Conservation (phyloP, 176 grass and related monocot species). For the Rhipidocladum racemiflorum region DNA sequence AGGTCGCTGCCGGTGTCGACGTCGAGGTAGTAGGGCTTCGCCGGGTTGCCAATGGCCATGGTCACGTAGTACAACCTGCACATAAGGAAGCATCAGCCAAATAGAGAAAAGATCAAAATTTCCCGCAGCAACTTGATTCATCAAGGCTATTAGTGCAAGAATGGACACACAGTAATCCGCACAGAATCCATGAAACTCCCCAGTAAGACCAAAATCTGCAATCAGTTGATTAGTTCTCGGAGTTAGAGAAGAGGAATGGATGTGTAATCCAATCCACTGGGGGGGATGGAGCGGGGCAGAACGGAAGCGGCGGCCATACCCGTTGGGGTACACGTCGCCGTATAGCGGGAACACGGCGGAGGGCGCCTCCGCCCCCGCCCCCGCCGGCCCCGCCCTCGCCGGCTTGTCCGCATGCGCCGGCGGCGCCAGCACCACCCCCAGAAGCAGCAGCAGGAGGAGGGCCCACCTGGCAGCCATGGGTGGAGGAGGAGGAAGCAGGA, state of each 20-base stretch:
- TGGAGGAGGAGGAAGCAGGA: neutral
- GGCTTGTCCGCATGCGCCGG: constrained; percentile 31
- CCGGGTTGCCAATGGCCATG: constrained; percentile 83
- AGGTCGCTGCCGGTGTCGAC: constrained; percentile 98
- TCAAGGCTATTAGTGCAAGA: neutral
- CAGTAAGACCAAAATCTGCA: constrained; percentile 4
- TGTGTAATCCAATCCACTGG: neutral
- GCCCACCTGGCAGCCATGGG: constrained; percentile 36
- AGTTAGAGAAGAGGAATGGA: constrained; percentile 5
- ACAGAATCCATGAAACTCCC: neutral
- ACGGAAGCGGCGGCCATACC: constrained; percentile 23
- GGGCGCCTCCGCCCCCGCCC: constrained; percentile 5
- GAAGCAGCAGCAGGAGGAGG: constrained; percentile 15
- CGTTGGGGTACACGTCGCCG: constrained; percentile 82
- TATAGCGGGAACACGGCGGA: constrained; percentile 82
- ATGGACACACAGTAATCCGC: neutral
- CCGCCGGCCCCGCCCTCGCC: constrained; percentile 13
- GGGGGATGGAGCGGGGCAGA: neutral
- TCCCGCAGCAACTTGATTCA: neutral
- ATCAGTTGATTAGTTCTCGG: constrained; percentile 26
- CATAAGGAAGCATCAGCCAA: neutral
- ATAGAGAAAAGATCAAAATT: neutral
- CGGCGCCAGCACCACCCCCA: neutral
- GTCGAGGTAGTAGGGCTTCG: constrained; percentile 86
- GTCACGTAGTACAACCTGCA: constrained; percentile 73